Base-by-base conservation (phyloP, 2,329 filamentous ascomycete genomes). In the Mollisia scopiformis region DNA sequence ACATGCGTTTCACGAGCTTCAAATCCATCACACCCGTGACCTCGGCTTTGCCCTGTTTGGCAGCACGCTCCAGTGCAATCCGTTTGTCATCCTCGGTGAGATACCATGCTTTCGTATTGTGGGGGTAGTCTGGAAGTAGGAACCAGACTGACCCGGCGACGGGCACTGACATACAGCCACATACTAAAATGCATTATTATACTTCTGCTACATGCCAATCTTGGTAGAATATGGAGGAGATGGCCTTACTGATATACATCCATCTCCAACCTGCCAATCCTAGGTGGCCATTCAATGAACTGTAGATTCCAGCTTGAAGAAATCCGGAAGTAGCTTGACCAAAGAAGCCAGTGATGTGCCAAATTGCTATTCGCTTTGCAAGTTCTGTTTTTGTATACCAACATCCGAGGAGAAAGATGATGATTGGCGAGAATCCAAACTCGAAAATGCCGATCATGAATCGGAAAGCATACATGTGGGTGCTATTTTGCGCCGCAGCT, bases 1-100 rank as follows among this genome's bases (percentile, higher is more conserved):
- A 37, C 51, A 37, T 54, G 51, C 51, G 51, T 23, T 52, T 52
- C 13, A 52, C n/a, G n/a, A 52, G 50, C 28, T 52, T 52, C 50
- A 33, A 52, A 19, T 52, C 50, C 50, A 52, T 52, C 5, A 52
- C 25, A 6, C 50, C 50, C 6, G 50, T 52, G 8, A 52, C 31
- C 25, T 52, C 50, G 10, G 50, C 50, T 19, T 52, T 52, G 3
- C 50, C 50, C 16, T 31, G 19, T 35, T n/a, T 31, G 19, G 50
- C 50, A 35, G 33, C 51, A 25, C 51, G 51, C 31, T 37, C 6
- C 19, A 54, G 25, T 11, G 51, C 51, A 4, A 54, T 7, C n/a
- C 23, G 21, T 11, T 23, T 37, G 13, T 54, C 51, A 2, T 25
- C 6, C 19, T 54, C 31, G 10, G 51, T 54, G n/a, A 54, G 51